Evolutionary conservation across 164 flowering plant species (phyloP), one percentile per base, ranked within the genome.

Genomic region (Vitis rotundifolia): DNA sequence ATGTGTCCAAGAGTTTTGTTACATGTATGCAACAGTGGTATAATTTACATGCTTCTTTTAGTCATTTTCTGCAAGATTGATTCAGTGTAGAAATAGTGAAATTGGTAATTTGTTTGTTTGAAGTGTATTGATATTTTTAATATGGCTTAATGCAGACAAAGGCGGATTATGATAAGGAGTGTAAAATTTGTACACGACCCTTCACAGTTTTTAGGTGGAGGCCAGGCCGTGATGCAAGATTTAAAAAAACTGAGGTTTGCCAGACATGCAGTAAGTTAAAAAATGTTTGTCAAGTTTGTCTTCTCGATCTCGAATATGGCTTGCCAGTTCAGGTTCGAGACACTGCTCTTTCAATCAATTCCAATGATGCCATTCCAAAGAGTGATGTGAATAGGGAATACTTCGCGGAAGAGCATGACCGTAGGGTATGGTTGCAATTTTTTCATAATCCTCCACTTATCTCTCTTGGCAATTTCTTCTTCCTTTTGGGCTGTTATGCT

Each of bases 131-230:
- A 64, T 48, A 52, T 48, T 62, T 51, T 2, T 53, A 16, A 16
- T 3, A 8, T 19, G 14, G 9, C 18, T 19, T 11, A 9, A 14
- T 80, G 75, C 86, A 94, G 98, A 91, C 97, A 5, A 85, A 79
- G 80, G 91, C 94, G 7, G 87, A 88, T 72, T 95, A 79, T 77
- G 98, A 90, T 63, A 95, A 95, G 79, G 99, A 95, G 74, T 95
- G 99, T 80, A 93, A 95, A 81, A 95, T 95, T 9, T 93, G 97
- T 68, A 89, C 97, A 0, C 68, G 99, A 49, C 99, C 99, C 18
- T 94, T 90, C 76, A 94, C 99, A 0, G 99, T 92, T 53, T 94
- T 94, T 72, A 85, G 96, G 79, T 94, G 98, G 99, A 90, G 97
- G 76, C 98, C 97, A 11, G 98, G 98, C n/a, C 89, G 97, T 8